Evolutionary conservation across 73 alveolate species (phyloP).

Genomic region (Paramecium tetraurelia): DNA sequence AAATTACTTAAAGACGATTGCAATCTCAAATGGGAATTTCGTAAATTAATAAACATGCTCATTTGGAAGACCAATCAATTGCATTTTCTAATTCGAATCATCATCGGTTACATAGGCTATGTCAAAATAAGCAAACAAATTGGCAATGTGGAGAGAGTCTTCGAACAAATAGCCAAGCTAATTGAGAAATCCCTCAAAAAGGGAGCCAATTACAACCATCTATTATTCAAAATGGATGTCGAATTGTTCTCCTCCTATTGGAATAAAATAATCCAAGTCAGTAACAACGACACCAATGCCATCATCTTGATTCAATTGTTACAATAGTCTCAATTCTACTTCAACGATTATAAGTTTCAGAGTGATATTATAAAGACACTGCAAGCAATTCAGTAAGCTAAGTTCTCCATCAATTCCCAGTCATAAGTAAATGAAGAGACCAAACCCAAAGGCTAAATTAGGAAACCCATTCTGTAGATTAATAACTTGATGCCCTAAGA

Average conservation of each 20-base stretch:
- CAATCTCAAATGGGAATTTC: neutral
- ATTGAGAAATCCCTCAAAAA: neutral
- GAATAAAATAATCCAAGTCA: neutral
- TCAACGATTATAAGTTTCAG: neutral
- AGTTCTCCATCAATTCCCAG: neutral
- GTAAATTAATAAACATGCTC: neutral
- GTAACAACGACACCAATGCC: neutral
- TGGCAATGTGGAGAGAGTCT: neutral
- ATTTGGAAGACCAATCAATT: neutral
- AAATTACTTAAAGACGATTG: neutral
- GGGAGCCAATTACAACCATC: neutral
- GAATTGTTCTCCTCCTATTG: neutral
- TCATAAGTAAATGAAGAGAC: neutral
- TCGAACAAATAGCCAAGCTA: neutral
- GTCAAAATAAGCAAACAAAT: neutral
- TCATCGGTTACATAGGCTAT: neutral
- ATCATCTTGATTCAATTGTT: neutral
- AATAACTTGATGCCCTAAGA: neutral
- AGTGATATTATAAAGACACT: neutral
- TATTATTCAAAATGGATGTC: neutral
- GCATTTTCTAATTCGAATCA: neutral
- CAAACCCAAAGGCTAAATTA: neutral
- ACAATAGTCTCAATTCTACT: neutral
- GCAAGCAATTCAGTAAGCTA: neutral
- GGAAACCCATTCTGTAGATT: neutral